Evolutionary conservation across 805 yeast species (phyloP), one percentile per base, ranked within the genome.

Genomic region (Cyberlindnera saturnus): DNA sequence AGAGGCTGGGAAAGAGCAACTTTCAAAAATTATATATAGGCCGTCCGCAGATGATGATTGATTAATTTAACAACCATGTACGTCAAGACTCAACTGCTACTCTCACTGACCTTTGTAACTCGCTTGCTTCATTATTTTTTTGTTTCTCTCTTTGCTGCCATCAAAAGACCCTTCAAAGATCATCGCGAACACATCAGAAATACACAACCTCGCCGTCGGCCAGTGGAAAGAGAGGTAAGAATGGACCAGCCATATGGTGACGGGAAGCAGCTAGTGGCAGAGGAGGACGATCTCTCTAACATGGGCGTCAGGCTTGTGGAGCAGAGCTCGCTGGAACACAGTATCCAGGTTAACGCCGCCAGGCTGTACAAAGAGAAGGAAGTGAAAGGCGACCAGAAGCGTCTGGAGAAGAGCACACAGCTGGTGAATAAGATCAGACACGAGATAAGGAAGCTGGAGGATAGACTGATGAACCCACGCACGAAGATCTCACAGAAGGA

Each of bases 251-350:
- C 19, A 15, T 32, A n/a, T 17, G 17, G 11, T 18, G 16, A 20
- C 6, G 8, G 11, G 17, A 15, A 23, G 11, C 11, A 26, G 10
- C 11, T 9, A 11, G 11, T 28, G 23, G 6, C 8, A 30, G 18
- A 31, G 16, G 33, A 34, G 14, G 34, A 33, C 19, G 41, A 33
- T 7, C 49, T 50, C 5, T 41, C 42, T 20, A 39, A 43, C 4
- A 42, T 57, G 39, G 81, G 78, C 1, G 79, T 86, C 26, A 70
- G 70, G 53, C 67, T 87, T 3, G 79, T 88, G 45, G 89, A 86
- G 53, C 98, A 93, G 61, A 80, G 76, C 41, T 80, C 81, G 8
- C 63, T 91, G n/a, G 99, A 90, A 56, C 66, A 77, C 38, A 69
- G 75, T 44, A 81, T 91, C 30, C 87, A 88, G 15, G 68, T 70